Evolutionary conservation across 768 basidiomycete species (phyloP).

Genomic region (Tubosaeta sp.): DNA sequence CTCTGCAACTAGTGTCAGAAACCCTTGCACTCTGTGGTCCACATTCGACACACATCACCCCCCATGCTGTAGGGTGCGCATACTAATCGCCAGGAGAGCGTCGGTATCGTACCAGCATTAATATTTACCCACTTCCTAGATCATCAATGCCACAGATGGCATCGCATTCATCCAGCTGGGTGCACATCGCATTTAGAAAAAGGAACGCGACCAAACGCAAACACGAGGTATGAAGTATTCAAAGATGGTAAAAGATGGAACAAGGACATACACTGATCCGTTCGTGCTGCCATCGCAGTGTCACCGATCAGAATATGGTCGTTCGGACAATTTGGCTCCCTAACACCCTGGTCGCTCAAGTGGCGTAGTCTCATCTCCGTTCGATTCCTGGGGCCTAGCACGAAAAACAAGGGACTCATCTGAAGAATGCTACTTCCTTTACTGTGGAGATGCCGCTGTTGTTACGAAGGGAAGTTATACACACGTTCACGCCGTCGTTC

Average conservation of each 20-base stretch:
- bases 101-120: background rate
- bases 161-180: background rate
- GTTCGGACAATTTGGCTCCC: background rate
- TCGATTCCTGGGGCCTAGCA: background rate
- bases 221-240: background rate
- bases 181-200: background rate
- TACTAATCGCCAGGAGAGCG: background rate
- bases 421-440: background rate
- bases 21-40: no score
- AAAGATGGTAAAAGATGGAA: background rate
- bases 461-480: background rate
- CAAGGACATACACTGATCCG: background rate
- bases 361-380: background rate
- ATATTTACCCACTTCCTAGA: no score
- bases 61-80: no score
- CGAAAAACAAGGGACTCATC: background rate
- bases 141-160: no score
- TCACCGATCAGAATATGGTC: background rate
- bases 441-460: background rate
- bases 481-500: background rate
- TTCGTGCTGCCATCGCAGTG: background rate
- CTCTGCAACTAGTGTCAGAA: no score
- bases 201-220: no score
- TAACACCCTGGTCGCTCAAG: background rate
- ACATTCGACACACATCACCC: no score